phyloP scores from a whole-genome alignment of 106 monocot species.

The Ottelia alismoides region DNA sequence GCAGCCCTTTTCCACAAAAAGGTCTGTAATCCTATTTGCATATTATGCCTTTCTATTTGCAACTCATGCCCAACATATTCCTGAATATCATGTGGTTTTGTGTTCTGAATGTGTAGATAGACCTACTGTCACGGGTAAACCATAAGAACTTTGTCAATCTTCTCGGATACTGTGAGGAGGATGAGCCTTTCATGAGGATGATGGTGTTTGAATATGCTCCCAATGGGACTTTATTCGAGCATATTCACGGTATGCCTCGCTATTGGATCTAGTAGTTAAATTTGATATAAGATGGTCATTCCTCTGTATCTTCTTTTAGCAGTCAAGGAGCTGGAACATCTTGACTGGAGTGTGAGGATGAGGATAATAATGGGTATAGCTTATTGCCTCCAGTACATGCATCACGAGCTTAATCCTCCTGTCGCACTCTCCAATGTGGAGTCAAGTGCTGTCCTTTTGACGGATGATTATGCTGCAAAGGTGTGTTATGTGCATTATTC shows the following conservation, averaged over 20 bases:
- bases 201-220: slow-evolving; percentile 77
- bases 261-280: too few relatives aligned
- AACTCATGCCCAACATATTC: too few relatives aligned
- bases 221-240: slow-evolving; percentile 59
- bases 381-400: slow-evolving; percentile 82
- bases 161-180: slow-evolving; percentile 78
- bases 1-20: slow-evolving; percentile 51
- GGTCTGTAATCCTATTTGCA: too few relatives aligned
- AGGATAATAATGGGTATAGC: slow-evolving; percentile 87
- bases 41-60: too few relatives aligned
- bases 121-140: slow-evolving; percentile 55
- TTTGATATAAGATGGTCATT: background rate
- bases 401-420: slow-evolving; percentile 68
- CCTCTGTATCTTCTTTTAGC: slow-evolving; percentile 15
- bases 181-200: slow-evolving; percentile 77
- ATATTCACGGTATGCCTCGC: slow-evolving; percentile 95
- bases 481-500: slow-evolving; percentile 13
- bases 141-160: slow-evolving; percentile 87
- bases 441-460: slow-evolving; percentile 33
- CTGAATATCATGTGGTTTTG: too few relatives aligned
- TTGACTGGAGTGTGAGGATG: slow-evolving; percentile 64
- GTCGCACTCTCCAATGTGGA: slow-evolving; percentile 29
- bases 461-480: slow-evolving; percentile 87
- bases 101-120: slow-evolving; percentile 63
- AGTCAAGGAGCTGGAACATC: slow-evolving; percentile 66